Evolutionary conservation across 2,329 filamentous ascomycete genomes (phyloP).

Genomic region (Coniella vitis): DNA sequence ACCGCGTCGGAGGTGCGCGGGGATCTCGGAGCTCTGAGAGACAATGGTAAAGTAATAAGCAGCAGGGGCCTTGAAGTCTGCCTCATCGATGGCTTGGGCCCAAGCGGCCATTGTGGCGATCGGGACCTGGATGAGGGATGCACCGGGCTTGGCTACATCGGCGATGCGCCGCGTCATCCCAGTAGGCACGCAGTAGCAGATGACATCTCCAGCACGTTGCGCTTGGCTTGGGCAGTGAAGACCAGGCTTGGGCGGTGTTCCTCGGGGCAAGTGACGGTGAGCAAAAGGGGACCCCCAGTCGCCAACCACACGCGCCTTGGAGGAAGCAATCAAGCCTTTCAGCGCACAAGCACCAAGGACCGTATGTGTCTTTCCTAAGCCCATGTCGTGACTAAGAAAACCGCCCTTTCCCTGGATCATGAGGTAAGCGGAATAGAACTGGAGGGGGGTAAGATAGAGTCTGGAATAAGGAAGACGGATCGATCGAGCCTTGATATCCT

Average conservation of each 20-base stretch:
- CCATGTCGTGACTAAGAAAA: neutral
- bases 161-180: neutral
- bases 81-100: neutral
- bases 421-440: neutral
- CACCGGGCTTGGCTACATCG: neutral
- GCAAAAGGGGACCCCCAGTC: neutral
- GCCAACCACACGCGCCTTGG: neutral
- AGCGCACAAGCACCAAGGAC: neutral
- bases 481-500: neutral
- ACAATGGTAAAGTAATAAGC: conserved; percentile 3
- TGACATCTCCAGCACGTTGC: neutral
- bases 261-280: neutral
- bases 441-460: neutral
- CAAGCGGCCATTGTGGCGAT: neutral
- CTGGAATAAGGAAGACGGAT: neutral
- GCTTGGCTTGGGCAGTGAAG: conserved; percentile 3
- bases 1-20: neutral
- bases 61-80: neutral
- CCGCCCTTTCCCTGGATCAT: neutral
- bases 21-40: neutral
- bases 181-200: conserved; percentile 1
- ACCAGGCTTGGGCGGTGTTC: too few species aligned
- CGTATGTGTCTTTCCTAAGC: neutral
- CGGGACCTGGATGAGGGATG: neutral
- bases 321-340: neutral